Conservation (phyloP, 257 asterid species). For the Handroanthus guayacan region DNA sequence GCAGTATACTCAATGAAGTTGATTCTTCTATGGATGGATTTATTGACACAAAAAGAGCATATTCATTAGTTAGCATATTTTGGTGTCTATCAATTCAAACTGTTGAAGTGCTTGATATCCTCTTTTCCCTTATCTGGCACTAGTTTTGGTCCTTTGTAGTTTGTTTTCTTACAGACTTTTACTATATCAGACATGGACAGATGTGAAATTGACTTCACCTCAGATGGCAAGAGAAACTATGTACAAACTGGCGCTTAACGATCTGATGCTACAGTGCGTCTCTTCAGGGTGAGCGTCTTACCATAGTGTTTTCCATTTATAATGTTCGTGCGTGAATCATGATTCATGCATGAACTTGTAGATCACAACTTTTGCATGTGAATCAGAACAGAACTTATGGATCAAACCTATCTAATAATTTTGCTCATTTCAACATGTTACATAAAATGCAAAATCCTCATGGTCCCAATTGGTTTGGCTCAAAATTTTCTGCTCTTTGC, state of each 20-base stretch:
- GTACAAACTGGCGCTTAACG: slow-evolving; percentile 77
- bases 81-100: slow-evolving; percentile 16
- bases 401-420: background rate
- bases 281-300: slow-evolving; percentile 61
- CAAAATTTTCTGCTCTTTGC: slow-evolving; percentile 30
- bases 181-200: slow-evolving; percentile 75
- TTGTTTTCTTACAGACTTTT: background rate
- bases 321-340: background rate
- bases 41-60: background rate
- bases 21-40: slow-evolving; percentile 16
- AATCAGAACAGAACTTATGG: slow-evolving; percentile 23
- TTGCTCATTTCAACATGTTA: background rate
- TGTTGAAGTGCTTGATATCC: background rate
- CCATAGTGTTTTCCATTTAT: background rate
- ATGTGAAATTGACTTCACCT: slow-evolving; percentile 92
- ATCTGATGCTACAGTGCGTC: slow-evolving; percentile 62
- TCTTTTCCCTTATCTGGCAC: too few relatives aligned
- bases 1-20: background rate
- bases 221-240: slow-evolving; percentile 91
- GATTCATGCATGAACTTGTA: slow-evolving; percentile 28
- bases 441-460: slow-evolving; percentile 10
- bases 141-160: too few relatives aligned
- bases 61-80: background rate
- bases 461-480: background rate
- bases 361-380: background rate